Percentiles rank a stretch among this genome's conserved stretches.
Conservation (phyloP, 2,329 filamentous ascomycete species). For the Ramularia endophylla region DNA sequence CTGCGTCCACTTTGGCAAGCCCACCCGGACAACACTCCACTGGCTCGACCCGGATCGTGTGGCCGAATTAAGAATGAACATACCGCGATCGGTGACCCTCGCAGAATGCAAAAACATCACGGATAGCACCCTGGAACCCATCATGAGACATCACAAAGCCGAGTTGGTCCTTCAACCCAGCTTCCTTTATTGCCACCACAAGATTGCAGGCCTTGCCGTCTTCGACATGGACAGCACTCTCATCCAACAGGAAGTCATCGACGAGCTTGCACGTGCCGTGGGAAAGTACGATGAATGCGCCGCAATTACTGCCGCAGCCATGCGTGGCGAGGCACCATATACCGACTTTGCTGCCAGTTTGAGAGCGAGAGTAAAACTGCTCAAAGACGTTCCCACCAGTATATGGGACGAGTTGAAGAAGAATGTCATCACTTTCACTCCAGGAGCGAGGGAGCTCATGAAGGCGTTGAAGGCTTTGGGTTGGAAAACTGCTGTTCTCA, state of each 20-base stretch:
- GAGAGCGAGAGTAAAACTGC: conserved; percentile 69
- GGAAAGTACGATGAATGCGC: conserved; percentile 66
- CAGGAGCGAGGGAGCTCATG: conserved; percentile 70
- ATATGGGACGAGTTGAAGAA: conserved; percentile 64
- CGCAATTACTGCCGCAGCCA: conserved; percentile 83
- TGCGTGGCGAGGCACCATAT: conserved; percentile 69
- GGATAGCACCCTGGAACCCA: conserved; percentile 7
- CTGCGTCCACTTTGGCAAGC: neutral
- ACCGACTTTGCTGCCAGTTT: conserved; percentile 85
- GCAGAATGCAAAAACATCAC: conserved; percentile 14
- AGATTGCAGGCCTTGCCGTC: conserved; percentile 62
- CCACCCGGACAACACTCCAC: neutral
- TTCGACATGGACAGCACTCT: conserved; percentile 99
- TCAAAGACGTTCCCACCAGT: conserved; percentile 71
- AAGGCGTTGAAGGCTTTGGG: conserved; percentile 69
- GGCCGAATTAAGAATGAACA: conserved; percentile 5
- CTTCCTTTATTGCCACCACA: conserved; percentile 19
- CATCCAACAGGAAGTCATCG: conserved; percentile 96
- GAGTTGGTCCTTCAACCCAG: conserved; percentile 21
- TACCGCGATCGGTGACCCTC: neutral
- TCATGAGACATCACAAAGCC: conserved; percentile 1
- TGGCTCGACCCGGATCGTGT: conserved; percentile 2
- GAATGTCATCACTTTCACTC: conserved; percentile 67
- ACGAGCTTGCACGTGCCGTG: conserved; percentile 81
- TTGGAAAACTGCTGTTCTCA: conserved; percentile 82